A percentile compares a stretch with the other conserved stretches of the same genome.
phyloP scores from a whole-genome alignment of 495 filamentous ascomycete genomes.

The Podospora bellae-mahoneyi region DNA sequence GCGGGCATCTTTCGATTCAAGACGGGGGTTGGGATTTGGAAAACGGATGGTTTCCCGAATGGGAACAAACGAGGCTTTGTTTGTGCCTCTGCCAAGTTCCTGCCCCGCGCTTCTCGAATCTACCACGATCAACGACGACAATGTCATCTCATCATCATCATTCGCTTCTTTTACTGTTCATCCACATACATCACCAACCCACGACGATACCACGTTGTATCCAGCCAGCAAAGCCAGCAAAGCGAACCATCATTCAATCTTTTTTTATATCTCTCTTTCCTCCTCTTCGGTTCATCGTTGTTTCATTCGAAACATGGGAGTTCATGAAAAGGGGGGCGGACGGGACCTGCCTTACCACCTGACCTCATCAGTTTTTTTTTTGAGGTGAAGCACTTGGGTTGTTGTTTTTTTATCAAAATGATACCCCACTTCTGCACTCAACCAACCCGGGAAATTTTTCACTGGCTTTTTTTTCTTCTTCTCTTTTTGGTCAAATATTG shows the following conservation, averaged over 20 bases:
- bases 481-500: background rate
- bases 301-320: background rate
- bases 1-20: background rate
- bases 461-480: background rate
- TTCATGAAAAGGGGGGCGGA: background rate
- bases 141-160: background rate
- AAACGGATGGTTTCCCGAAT: background rate
- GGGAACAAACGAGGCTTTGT: background rate
- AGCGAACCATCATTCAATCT: background rate
- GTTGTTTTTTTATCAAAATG: background rate
- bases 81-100: background rate
- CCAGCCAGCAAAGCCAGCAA: background rate
- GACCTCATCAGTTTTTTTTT: background rate
- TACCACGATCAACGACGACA: background rate
- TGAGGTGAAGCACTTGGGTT: background rate
- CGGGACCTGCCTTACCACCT: background rate
- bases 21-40: background rate
- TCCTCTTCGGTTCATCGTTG: background rate
- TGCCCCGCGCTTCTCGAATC: background rate
- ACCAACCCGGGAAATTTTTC: background rate
- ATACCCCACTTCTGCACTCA: background rate
- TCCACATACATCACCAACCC: background rate
- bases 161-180: background rate
- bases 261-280: background rate
- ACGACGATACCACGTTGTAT: background rate